Conservation (phyloP, 768 basidiomycete genomes). For the Russula sp. region DNA sequence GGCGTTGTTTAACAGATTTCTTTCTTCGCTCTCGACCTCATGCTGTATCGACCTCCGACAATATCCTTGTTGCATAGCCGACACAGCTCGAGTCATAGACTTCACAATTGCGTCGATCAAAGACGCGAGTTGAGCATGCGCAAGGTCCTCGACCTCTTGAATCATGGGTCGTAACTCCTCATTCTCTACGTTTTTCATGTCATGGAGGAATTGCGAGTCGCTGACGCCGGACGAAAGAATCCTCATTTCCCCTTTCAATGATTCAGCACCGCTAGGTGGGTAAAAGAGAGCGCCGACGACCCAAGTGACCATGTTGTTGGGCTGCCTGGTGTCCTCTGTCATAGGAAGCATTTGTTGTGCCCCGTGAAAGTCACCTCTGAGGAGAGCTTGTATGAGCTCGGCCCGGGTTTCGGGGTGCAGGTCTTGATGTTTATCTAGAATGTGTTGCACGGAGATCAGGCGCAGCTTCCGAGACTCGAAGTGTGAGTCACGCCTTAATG, state of each 20-base stretch:
- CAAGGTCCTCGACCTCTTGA: too few relatives aligned
- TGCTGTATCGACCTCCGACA: neutral
- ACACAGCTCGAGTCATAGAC: too few relatives aligned
- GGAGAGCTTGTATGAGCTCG: neutral
- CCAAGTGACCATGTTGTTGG: too few relatives aligned
- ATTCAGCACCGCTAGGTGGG: too few relatives aligned
- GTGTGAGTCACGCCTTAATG: too few relatives aligned
- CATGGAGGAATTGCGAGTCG: slow-evolving; percentile 14
- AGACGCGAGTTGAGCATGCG: too few relatives aligned
- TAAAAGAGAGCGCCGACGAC: too few relatives aligned
- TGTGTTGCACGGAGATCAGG: too few relatives aligned
- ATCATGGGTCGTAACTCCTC: slow-evolving; percentile 5
- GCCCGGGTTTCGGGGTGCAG: neutral
- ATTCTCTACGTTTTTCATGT: neutral
- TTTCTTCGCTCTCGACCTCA: slow-evolving; percentile 9
- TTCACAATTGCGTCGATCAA: too few relatives aligned
- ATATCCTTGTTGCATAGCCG: slow-evolving; percentile 6
- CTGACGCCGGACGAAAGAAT: neutral
- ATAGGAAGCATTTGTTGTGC: too few relatives aligned
- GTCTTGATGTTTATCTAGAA: neutral
- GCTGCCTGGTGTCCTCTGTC: neutral
- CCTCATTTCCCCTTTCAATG: slow-evolving; percentile 6
- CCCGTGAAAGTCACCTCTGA: too few relatives aligned
- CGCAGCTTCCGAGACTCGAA: too few relatives aligned
- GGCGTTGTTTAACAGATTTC: neutral